phyloP scores from a whole-genome alignment of 257 asterid genomes.

The Coffea eugenioides region DNA sequence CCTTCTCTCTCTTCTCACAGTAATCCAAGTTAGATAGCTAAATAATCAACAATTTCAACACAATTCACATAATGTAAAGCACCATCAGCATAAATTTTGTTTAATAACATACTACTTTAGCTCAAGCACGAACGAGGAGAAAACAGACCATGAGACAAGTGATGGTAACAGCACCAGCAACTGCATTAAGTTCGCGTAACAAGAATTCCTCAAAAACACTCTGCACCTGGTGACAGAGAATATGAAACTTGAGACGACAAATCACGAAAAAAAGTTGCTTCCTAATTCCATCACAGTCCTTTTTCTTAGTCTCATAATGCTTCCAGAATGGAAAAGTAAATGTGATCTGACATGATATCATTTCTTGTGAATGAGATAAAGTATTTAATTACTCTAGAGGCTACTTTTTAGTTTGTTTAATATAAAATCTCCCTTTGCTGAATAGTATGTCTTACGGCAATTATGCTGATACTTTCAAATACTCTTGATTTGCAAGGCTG shows the following conservation, averaged over 20 bases:
- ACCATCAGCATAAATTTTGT: not conserved
- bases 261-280: conserved; percentile 4
- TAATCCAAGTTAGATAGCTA: not conserved
- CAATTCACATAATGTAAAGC: not conserved
- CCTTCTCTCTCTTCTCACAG: not conserved
- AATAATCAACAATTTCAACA: not conserved
- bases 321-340: not conserved
- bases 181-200: conserved; percentile 88
- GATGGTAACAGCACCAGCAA: conserved; percentile 94
- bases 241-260: conserved; percentile 19
- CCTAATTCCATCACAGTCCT: not conserved
- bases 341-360: not conserved
- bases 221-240: conserved; percentile 51
- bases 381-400: not conserved
- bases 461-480: not conserved
- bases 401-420: not conserved
- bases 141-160: conserved; percentile 86
- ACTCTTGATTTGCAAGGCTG: not conserved
- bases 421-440: not conserved
- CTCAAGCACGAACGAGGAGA: conserved; percentile 27
- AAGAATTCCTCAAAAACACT: conserved; percentile 57
- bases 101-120: conserved; percentile 8
- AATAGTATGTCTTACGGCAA: not conserved
- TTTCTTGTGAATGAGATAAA: not conserved
- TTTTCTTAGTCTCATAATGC: not conserved